Evolutionary conservation across 495 filamentous ascomycete genomes (phyloP).

Genomic region (Durotheca rogersii): DNA sequence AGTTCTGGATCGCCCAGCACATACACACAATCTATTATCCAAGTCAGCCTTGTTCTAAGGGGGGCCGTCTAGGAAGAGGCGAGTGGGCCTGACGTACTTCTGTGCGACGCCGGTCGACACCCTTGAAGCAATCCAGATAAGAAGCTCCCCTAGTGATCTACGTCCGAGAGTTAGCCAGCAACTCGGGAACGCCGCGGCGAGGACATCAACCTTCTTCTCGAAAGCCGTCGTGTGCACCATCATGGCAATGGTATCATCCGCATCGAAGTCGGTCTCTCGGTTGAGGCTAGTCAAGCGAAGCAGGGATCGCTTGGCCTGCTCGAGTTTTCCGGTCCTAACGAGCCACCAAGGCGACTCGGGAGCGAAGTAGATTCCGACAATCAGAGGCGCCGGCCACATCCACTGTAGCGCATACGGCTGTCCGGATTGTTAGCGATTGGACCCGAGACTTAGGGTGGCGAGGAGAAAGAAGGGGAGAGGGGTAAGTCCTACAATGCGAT

Average conservation of each 20-base stretch:
- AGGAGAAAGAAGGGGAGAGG: neutral
- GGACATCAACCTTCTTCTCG: constrained; percentile 56
- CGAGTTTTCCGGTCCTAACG: constrained; percentile 65
- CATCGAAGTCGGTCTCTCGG: constrained; percentile 62
- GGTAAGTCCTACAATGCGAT: constrained; percentile 49
- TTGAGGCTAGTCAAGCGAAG: constrained; percentile 63
- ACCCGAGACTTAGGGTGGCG: no score
- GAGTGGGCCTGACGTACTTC: constrained; percentile 41
- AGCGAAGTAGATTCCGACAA: constrained; percentile 67
- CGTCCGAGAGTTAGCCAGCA: neutral
- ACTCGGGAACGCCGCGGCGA: neutral
- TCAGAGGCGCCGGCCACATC: constrained; percentile 80
- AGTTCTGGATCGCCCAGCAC: constrained; percentile 82
- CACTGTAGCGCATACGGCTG: constrained; percentile 73
- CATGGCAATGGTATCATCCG: constrained; percentile 78
- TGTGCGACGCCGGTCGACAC: constrained; percentile 70
- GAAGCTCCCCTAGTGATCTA: constrained; percentile 64
- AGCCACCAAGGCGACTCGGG: constrained; percentile 86
- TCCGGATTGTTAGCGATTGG: constrained; percentile 14
- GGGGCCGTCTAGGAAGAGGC: no score
- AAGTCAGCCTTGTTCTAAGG: constrained; percentile 9
- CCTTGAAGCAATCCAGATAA: constrained; percentile 74
- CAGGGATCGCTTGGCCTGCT: constrained; percentile 68
- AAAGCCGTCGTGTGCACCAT: constrained; percentile 80
- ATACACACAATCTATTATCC: constrained; percentile 65